Percentiles rank a stretch among this genome's conserved stretches.
Evolutionary conservation across 768 basidiomycete species (phyloP).

Genomic region (Tubosaeta brunneosetosa): DNA sequence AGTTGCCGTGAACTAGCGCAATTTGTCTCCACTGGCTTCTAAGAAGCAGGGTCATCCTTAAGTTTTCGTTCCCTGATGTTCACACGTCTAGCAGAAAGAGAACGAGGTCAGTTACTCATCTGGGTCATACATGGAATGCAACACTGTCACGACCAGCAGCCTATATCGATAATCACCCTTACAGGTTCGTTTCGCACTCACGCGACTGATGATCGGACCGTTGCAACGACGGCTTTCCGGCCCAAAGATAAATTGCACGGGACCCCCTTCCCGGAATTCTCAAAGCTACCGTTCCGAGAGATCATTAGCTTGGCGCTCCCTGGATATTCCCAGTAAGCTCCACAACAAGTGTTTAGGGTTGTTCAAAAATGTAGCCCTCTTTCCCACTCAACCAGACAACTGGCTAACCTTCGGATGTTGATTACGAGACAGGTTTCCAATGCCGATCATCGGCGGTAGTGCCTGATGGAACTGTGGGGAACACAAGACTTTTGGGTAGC

Average conservation of each 20-base stretch:
- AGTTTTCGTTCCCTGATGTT: not conserved
- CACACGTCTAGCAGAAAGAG: not conserved
- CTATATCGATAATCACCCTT: not conserved
- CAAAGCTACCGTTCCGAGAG: slow-evolving; percentile 2
- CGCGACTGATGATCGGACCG: not conserved
- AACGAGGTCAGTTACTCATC: not conserved
- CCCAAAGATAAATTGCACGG: not conserved
- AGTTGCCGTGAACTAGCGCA: not conserved
- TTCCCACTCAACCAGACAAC: not conserved
- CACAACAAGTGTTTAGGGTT: not conserved
- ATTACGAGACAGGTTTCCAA: not conserved
- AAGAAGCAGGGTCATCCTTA: not conserved
- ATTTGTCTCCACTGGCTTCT: not conserved
- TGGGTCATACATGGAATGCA: not conserved
- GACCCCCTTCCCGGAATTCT: not conserved
- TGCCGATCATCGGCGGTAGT: not conserved
- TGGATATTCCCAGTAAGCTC: not conserved
- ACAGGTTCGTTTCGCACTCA: not conserved
- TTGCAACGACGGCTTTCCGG: not conserved
- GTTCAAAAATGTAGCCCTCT: not conserved
- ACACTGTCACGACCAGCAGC: not conserved
- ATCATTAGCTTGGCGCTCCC: not conserved
- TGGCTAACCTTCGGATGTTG: not conserved
- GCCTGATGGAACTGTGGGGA: not conserved
- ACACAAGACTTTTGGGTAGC: not conserved